Evolutionary conservation across 352 stramenopile species (phyloP).

Genomic region (Phytophthora tubulina): DNA sequence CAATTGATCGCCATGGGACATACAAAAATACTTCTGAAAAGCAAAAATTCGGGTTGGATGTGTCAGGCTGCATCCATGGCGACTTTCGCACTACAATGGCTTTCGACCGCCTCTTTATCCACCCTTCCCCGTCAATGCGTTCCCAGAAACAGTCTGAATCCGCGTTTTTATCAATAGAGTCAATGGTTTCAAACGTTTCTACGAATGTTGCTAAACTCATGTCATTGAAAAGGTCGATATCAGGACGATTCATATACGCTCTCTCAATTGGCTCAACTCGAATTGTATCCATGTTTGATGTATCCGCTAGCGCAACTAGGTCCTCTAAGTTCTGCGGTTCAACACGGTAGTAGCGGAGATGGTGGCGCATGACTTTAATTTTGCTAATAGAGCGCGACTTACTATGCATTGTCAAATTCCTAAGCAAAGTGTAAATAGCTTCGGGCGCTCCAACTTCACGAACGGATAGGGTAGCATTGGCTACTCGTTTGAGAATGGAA

Average conservation of each 20-base stretch:
- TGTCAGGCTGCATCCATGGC: not conserved
- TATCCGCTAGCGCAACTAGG: not conserved
- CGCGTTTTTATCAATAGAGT: not conserved
- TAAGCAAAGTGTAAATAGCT: slow-evolving; percentile 3
- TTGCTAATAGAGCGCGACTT: slow-evolving; percentile 11
- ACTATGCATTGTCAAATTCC: slow-evolving; percentile 11
- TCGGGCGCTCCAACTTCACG: slow-evolving; percentile 2
- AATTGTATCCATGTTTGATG: not conserved
- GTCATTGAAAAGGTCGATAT: not conserved
- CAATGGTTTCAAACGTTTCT: not conserved
- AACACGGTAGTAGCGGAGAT: slow-evolving; percentile 12
- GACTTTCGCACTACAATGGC: slow-evolving; percentile 3
- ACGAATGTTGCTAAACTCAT: slow-evolving; percentile 17
- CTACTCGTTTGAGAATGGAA: slow-evolving; percentile 8
- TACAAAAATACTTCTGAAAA: not conserved
- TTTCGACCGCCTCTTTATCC: slow-evolving; percentile 1
- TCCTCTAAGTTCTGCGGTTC: not conserved
- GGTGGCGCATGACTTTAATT: slow-evolving; percentile 5
- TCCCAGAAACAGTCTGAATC: not conserved
- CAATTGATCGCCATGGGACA: not conserved
- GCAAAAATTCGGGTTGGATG: not conserved
- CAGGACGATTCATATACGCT: slow-evolving; percentile 10
- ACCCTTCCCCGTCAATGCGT: slow-evolving; percentile 9
- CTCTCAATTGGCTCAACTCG: slow-evolving; percentile 8
- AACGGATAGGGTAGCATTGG: not conserved